phyloP scores from a whole-genome alignment of 2,329 filamentous ascomycete genomes.

The Thermothelomyces thermophilus region DNA sequence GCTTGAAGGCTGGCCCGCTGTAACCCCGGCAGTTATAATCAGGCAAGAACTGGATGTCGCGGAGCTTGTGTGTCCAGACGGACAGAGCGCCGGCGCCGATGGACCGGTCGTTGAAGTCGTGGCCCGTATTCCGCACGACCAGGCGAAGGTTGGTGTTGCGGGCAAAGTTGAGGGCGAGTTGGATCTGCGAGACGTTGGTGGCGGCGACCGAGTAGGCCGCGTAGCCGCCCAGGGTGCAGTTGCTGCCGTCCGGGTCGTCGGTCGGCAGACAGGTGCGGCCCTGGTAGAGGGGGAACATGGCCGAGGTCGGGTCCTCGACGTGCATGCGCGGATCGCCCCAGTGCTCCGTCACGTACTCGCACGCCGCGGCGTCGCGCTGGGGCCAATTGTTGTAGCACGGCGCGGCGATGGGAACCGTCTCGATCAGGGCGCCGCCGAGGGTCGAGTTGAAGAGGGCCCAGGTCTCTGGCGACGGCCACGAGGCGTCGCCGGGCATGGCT shows the following conservation, averaged over 20 bases:
- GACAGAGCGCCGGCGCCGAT: slow-evolving; percentile 32
- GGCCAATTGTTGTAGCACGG: slow-evolving; percentile 30
- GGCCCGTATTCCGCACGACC: slow-evolving; percentile 45
- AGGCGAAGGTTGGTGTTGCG: slow-evolving; percentile 34
- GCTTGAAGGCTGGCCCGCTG: slow-evolving; percentile 25
- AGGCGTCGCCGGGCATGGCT: slow-evolving; percentile 27
- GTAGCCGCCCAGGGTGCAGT: slow-evolving; percentile 34
- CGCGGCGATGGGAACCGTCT: slow-evolving; percentile 30
- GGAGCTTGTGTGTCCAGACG: slow-evolving; percentile 25
- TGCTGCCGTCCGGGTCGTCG: slow-evolving; percentile 19
- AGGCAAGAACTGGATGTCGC: slow-evolving; percentile 18
- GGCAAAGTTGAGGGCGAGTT: slow-evolving; percentile 37
- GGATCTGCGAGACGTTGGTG: slow-evolving; percentile 34
- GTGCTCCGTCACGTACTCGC: slow-evolving; percentile 26
- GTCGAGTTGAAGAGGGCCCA: slow-evolving; percentile 24
- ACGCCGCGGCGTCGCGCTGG: slow-evolving; percentile 28
- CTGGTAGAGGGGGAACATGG: slow-evolving; percentile 37
- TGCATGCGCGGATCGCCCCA: slow-evolving; percentile 20
- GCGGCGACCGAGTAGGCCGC: slow-evolving; percentile 36
- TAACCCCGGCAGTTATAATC: slow-evolving; percentile 25
- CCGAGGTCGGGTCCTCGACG: slow-evolving; percentile 33
- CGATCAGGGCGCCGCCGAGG: slow-evolving; percentile 29
- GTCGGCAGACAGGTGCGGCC: slow-evolving; percentile 33
- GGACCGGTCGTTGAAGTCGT: slow-evolving; percentile 41
- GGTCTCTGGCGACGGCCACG: slow-evolving; percentile 30